Percentiles rank a stretch among this genome's conserved stretches.
phyloP scores from a whole-genome alignment of 2,329 filamentous ascomycete species.

The Beauveria brongniartii region DNA sequence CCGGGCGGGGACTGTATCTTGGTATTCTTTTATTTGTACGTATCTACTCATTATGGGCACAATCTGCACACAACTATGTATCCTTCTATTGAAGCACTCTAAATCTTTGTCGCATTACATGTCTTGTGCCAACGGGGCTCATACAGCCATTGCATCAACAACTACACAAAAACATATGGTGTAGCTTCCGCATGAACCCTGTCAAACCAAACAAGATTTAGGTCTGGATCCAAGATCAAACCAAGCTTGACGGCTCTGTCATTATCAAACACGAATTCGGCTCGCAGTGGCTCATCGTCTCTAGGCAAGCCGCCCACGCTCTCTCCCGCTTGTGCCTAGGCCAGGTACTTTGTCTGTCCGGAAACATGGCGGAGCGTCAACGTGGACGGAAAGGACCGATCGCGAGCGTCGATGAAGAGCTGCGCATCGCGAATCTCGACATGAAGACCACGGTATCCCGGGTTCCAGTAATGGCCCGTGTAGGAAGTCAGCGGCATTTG shows the following conservation, averaged over 20 bases:
- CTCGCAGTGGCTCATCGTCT: not conserved
- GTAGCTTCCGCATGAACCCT: not conserved
- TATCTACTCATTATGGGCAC: not conserved
- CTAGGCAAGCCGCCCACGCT: not conserved
- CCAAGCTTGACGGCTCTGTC: constrained; percentile 1
- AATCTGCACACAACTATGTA: not conserved
- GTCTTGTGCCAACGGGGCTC: not conserved
- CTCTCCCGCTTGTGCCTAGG: not conserved
- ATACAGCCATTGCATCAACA: too few species aligned
- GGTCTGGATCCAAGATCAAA: not conserved
- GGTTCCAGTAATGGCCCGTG: constrained; percentile 4
- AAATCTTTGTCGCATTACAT: not conserved
- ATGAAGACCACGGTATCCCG: not conserved
- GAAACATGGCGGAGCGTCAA: constrained; percentile 1
- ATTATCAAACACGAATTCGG: constrained; percentile 3
- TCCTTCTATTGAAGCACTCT: not conserved
- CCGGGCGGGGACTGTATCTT: not conserved
- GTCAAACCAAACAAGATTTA: constrained; percentile 2
- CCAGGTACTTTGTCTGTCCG: constrained; percentile 2
- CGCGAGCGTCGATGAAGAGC: constrained; percentile 6
- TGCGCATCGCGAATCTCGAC: constrained; percentile 1
- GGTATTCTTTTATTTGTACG: not conserved
- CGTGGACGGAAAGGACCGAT: not conserved
- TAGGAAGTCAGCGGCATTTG: constrained; percentile 1
- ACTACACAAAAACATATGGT: not conserved